Percentiles rank a stretch among this genome's conserved stretches.
phyloP scores from a whole-genome alignment of 225 moss, liverwort and hornwort genomes.

The Straminergon stramineum region DNA sequence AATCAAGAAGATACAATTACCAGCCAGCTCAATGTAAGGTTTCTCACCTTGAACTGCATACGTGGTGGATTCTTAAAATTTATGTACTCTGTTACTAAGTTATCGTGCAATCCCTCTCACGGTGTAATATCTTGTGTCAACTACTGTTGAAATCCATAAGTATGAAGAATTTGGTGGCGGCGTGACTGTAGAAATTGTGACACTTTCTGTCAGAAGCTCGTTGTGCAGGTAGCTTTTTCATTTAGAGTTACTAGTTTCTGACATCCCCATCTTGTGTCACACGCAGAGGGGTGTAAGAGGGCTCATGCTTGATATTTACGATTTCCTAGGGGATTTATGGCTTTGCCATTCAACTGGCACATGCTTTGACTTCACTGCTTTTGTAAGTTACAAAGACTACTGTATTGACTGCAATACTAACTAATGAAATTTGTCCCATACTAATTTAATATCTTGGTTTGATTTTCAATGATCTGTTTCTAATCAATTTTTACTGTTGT shows the following conservation, averaged over 20 bases:
- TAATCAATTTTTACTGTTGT: background rate
- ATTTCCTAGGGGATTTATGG: slow-evolving; percentile 73
- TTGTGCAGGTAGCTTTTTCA: background rate
- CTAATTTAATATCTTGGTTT: background rate
- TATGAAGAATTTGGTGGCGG: background rate
- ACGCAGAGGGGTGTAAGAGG: slow-evolving; percentile 84
- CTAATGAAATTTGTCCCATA: background rate
- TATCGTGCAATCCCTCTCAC: background rate
- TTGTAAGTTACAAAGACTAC: slow-evolving; percentile 41
- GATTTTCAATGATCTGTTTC: background rate
- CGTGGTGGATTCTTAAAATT: background rate
- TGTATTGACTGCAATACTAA: background rate
- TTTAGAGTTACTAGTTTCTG: background rate
- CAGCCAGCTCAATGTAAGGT: slow-evolving; percentile 61
- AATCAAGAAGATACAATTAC: slow-evolving; percentile 81
- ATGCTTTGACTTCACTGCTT: slow-evolving; percentile 70
- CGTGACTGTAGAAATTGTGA: background rate
- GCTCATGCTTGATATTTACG: slow-evolving; percentile 83
- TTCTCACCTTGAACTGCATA: background rate
- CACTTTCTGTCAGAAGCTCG: background rate
- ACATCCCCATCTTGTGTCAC: background rate
- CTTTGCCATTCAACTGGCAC: slow-evolving; percentile 77
- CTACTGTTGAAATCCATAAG: background rate
- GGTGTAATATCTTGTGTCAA: background rate
- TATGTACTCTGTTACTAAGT: background rate